phyloP scores from a whole-genome alignment of 352 stramenopile genomes.

The Pilasporangium apinafurcum region DNA sequence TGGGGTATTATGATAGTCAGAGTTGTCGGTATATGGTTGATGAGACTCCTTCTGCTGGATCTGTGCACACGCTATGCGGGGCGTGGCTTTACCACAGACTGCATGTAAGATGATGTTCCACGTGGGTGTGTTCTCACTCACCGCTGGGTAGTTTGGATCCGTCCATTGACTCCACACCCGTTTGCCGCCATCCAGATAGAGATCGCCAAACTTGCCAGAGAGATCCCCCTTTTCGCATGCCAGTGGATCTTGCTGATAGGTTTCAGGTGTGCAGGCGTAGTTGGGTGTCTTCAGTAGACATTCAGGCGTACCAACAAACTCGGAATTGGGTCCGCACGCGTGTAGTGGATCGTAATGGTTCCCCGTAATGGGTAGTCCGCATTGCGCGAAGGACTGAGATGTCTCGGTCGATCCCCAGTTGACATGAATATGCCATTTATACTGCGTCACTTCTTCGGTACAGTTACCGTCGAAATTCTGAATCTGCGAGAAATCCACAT shows the following conservation, averaged over 20 bases:
- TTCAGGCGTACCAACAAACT: conserved; percentile 27
- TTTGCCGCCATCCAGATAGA: conserved; percentile 18
- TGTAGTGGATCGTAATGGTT: conserved; percentile 58
- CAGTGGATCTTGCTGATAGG: conserved; percentile 21
- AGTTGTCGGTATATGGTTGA: no score
- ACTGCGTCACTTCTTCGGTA: conserved; percentile 6
- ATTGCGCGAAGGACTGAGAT: conserved; percentile 33
- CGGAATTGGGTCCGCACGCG: conserved; percentile 47
- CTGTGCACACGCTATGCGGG: conserved; percentile 25
- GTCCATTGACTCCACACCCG: conserved; percentile 2
- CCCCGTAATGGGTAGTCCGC: conserved; percentile 20
- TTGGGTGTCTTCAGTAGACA: conserved; percentile 23
- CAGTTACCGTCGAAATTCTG: conserved; percentile 34
- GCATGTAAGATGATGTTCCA: conserved; percentile 36
- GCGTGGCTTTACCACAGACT: conserved; percentile 20
- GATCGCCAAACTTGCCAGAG: conserved; percentile 34
- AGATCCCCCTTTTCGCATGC: conserved; percentile 58
- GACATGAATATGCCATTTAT: conserved; percentile 30
- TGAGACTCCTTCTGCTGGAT: no score
- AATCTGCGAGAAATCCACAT: conserved; percentile 24
- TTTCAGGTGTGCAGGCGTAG: conserved; percentile 35
- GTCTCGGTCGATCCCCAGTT: conserved; percentile 18
- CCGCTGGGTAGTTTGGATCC: conserved; percentile 13
- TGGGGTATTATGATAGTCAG: no score
- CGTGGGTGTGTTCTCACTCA: conserved; percentile 15